These are phyloP conservation scores for Paramecium sonneborni DNA, from an alignment of 73 alveolate genomes.

Conservation along the genomic window DNA sequence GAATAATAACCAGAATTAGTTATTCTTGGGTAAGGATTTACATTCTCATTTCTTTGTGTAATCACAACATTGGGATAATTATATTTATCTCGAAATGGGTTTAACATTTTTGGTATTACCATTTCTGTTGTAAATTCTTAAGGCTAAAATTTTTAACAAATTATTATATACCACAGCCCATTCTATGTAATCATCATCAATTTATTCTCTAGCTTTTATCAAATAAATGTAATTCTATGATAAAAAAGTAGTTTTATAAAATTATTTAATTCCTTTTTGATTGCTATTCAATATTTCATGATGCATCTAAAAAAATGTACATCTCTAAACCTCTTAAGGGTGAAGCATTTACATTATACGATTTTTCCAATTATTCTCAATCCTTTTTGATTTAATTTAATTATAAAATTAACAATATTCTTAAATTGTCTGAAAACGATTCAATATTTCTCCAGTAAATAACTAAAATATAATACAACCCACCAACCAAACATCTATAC, in stretches of 20 bases:
- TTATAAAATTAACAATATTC: neutral
- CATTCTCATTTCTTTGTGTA: neutral
- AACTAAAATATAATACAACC: neutral
- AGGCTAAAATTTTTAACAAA: neutral
- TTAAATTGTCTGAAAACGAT: neutral
- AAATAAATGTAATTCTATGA: neutral
- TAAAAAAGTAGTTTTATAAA: neutral
- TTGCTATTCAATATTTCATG: neutral
- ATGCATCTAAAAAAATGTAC: neutral
- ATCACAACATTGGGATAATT: neutral
- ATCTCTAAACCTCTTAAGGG: neutral
- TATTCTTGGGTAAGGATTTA: neutral
- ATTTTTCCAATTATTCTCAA: neutral
- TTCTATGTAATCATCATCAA: neutral
- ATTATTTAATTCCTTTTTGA: neutral
- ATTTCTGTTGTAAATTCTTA: neutral
- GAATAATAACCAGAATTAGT: neutral
- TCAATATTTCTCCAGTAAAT: neutral
- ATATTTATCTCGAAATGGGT: neutral
- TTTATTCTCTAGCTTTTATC: neutral
- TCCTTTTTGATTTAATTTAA: neutral
- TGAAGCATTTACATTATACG: neutral
- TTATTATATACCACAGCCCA: neutral
- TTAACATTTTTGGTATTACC: neutral
- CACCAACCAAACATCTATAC: neutral